These are phyloP conservation scores for Pugionium cornutum DNA, from an alignment of 345 rosid species.

Conservation along the genomic window DNA sequence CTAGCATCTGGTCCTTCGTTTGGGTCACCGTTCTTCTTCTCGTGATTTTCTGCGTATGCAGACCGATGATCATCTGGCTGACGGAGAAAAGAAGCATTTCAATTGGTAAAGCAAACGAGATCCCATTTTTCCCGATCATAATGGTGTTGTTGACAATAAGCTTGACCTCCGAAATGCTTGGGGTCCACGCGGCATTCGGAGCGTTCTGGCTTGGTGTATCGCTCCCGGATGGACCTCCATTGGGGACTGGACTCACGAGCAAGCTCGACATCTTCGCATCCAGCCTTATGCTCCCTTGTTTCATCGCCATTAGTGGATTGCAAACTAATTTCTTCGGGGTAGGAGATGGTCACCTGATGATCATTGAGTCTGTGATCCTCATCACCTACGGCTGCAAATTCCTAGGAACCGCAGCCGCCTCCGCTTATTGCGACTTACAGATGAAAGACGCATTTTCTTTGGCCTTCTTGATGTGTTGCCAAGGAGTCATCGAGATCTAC, in stretches of 20 bases:
- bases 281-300: conserved; percentile 36
- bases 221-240: conserved; percentile 43
- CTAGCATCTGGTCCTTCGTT: conserved; percentile 23
- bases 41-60: conserved; percentile 6
- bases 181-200: conserved; percentile 43
- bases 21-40: conserved; percentile 17
- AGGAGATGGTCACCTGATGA: background rate
- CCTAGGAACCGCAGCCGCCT: conserved; percentile 33
- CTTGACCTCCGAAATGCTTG: conserved; percentile 29
- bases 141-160: conserved; percentile 25
- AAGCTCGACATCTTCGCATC: conserved; percentile 39
- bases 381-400: conserved; percentile 34
- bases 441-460: conserved; percentile 33
- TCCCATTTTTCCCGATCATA: conserved; percentile 35
- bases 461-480: conserved; percentile 44
- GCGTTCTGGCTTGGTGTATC: conserved; percentile 45
- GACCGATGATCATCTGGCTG: conserved; percentile 39
- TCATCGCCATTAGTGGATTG: conserved; percentile 42
- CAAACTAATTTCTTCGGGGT: conserved; percentile 38
- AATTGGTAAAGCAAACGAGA: conserved; percentile 20
- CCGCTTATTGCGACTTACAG: conserved; percentile 32
- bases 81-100: conserved; percentile 28
- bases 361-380: conserved; percentile 32
- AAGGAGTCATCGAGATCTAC: conserved; percentile 44
- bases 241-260: conserved; percentile 36